These are phyloP conservation scores for Macadamia integrifolia DNA, from an alignment of 164 flowering plant species.

Conservation along the genomic window DNA sequence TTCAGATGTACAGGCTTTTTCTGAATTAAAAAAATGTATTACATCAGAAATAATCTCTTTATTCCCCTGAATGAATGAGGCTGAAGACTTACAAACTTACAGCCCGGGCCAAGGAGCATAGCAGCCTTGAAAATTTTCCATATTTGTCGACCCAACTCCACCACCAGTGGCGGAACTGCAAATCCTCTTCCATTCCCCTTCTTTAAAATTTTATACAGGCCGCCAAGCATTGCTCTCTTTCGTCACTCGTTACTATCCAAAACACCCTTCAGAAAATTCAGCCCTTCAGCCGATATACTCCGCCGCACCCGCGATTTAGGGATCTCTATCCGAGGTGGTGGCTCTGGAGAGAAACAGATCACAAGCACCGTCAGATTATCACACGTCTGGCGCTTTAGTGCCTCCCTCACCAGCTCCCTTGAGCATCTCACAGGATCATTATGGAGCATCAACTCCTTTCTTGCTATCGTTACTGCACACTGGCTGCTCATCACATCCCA, in stretches of 20 bases:
- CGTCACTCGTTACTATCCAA: conserved; percentile 39
- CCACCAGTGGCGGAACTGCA: background rate
- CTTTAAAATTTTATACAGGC: conserved; percentile 3
- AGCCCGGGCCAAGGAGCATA: conserved; percentile 3
- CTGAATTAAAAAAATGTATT: too few relatives aligned
- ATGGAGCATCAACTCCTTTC: conserved; percentile 82
- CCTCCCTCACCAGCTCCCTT: conserved; percentile 76
- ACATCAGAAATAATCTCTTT: too few relatives aligned
- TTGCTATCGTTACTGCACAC: conserved; percentile 76
- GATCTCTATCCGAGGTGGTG: conserved; percentile 76
- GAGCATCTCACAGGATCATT: conserved; percentile 91
- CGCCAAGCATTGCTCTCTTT: background rate
- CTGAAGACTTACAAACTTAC: conserved; percentile 2
- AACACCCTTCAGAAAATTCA: conserved; percentile 68
- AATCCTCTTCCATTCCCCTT: background rate
- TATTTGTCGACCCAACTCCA: too few relatives aligned
- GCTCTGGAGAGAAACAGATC: conserved; percentile 75
- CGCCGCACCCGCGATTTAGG: conserved; percentile 47
- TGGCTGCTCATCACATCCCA: conserved; percentile 99
- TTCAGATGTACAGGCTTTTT: too few relatives aligned
- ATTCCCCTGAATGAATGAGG: background rate
- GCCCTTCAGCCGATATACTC: conserved; percentile 83
- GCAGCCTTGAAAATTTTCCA: background rate
- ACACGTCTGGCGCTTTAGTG: conserved; percentile 70
- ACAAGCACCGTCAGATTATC: conserved; percentile 84